Evolutionary conservation across 208 protist species (phyloP).

Genomic region (Trypanosoma boissoni): DNA sequence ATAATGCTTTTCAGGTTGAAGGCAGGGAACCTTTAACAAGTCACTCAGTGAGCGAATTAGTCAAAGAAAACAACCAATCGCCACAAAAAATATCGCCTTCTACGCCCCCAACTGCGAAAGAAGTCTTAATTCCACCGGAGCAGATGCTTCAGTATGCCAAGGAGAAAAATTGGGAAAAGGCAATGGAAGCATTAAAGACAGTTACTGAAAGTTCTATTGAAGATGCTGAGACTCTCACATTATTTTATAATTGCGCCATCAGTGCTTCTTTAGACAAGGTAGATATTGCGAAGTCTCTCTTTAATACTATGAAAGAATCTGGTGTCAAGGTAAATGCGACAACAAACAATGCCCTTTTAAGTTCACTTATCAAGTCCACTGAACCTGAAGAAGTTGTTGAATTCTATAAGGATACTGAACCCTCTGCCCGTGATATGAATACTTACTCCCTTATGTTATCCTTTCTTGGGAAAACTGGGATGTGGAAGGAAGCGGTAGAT

Average conservation of each 20-base stretch:
- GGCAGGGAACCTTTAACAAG: slow-evolving; percentile 46
- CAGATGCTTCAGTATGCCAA: slow-evolving; percentile 79
- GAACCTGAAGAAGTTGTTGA: slow-evolving; percentile 54
- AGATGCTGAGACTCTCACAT: slow-evolving; percentile 54
- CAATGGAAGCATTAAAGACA: slow-evolving; percentile 39
- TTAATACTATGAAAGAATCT: slow-evolving; percentile 45
- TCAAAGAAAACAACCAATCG: not conserved
- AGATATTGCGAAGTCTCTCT: slow-evolving; percentile 41
- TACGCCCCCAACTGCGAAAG: not conserved
- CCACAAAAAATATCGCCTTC: not conserved
- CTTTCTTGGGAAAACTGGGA: slow-evolving; percentile 56
- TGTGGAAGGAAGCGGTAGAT: slow-evolving; percentile 55
- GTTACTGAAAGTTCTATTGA: slow-evolving; percentile 23
- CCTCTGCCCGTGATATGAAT: slow-evolving; percentile 51
- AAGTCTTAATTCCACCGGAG: slow-evolving; percentile 46
- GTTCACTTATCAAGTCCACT: slow-evolving; percentile 51
- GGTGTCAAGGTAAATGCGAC: slow-evolving; percentile 61
- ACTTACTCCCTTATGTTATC: slow-evolving; percentile 80
- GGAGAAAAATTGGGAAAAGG: slow-evolving; percentile 71
- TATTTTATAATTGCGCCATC: slow-evolving; percentile 88
- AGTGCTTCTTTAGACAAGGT: slow-evolving; percentile 68
- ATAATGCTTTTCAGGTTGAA: slow-evolving; percentile 57
- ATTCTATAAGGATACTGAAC: slow-evolving; percentile 46
- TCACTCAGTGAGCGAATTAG: slow-evolving; percentile 26
- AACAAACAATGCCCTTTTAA: slow-evolving; percentile 79